Conservation (phyloP, 2,329 filamentous ascomycete genomes). For the Aaosphaeria pasadenensis region DNA sequence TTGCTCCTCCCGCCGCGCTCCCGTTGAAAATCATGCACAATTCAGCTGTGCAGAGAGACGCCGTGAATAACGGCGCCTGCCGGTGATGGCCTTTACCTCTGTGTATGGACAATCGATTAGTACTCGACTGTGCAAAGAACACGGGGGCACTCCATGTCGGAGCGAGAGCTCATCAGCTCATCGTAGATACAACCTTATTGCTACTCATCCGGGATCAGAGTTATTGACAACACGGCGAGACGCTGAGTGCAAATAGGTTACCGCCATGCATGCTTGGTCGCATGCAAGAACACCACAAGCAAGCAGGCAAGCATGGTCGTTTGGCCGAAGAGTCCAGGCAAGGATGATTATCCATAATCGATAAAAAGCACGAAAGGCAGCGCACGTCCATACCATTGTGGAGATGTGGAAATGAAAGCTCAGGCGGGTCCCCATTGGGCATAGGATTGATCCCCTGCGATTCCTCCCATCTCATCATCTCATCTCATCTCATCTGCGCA, state of each 20-base stretch:
- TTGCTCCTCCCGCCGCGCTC: no score
- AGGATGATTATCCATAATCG: conserved; percentile 9
- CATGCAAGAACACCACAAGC: conserved; percentile 2
- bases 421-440: background rate
- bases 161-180: background rate
- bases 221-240: background rate
- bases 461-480: conserved; percentile 5
- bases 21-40: no score
- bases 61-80: no score
- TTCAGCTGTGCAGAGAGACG: no score
- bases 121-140: no score
- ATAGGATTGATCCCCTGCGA: conserved; percentile 1
- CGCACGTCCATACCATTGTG: conserved; percentile 4
- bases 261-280: background rate
- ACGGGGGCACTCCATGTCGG: no score
- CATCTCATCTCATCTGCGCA: background rate
- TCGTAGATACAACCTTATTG: background rate
- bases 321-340: background rate
- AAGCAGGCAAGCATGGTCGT: conserved; percentile 8
- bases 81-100: no score
- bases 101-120: no score
- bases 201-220: background rate
- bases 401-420: conserved; percentile 17
- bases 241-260: background rate
- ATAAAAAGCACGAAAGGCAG: conserved; percentile 8